These are phyloP conservation scores for Ceratobasidium sp. DNA, from an alignment of 1,284 basidiomycete species.

Conservation along the genomic window DNA sequence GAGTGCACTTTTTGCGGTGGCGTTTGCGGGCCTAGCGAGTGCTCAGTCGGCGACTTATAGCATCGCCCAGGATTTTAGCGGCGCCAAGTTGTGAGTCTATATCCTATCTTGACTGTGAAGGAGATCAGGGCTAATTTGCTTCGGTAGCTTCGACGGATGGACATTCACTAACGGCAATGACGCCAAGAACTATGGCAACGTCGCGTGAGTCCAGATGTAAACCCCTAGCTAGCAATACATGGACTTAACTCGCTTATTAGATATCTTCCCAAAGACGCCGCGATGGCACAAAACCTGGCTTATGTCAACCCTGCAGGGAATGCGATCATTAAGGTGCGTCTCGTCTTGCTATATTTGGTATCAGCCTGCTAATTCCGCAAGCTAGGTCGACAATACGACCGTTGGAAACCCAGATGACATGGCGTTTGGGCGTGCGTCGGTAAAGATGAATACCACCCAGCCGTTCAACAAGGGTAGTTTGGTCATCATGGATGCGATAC, in stretches of 20 bases:
- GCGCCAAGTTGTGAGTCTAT: slow-evolving; percentile 24
- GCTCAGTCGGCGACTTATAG: slow-evolving; percentile 22
- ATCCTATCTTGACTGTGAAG: neutral
- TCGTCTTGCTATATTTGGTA: neutral
- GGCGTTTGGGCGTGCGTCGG: slow-evolving; percentile 44
- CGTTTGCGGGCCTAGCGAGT: slow-evolving; percentile 5
- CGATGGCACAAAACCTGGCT: slow-evolving; percentile 38
- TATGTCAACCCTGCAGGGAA: slow-evolving; percentile 46
- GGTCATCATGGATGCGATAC: slow-evolving; percentile 45
- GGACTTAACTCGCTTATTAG: neutral
- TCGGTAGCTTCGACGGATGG: slow-evolving; percentile 47
- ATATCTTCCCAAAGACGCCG: slow-evolving; percentile 43
- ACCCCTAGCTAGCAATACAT: neutral
- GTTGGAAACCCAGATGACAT: slow-evolving; percentile 35
- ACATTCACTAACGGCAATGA: slow-evolving; percentile 49
- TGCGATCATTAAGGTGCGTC: slow-evolving; percentile 44
- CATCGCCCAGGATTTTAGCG: slow-evolving; percentile 36
- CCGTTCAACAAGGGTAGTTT: slow-evolving; percentile 35
- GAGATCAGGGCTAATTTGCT: neutral
- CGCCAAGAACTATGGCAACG: slow-evolving; percentile 49
- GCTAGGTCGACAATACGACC: slow-evolving; percentile 47
- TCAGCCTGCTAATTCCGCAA: neutral
- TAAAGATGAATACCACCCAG: slow-evolving; percentile 46
- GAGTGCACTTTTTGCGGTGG: neutral
- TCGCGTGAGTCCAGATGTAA: slow-evolving; percentile 33